Base-by-base conservation (phyloP, 1,284 basidiomycete genomes). In the Ustilago trichophora region DNA sequence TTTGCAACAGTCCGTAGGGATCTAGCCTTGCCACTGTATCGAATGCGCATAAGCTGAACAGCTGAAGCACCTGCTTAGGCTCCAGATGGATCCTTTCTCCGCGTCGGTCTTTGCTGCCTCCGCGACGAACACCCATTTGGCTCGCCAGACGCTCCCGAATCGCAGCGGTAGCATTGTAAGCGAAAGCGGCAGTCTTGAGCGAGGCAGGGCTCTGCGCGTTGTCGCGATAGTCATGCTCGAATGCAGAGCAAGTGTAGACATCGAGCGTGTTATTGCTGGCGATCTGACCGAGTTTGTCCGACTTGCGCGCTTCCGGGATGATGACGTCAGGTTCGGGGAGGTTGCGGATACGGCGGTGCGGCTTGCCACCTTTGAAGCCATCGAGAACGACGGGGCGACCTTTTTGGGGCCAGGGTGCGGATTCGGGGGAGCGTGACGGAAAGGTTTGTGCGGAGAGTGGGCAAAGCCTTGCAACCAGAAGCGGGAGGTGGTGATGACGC, bases 241-340 rank as follows among this genome's bases (percentile, higher is more conserved):
- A 69, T 4, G 53, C 50, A 3, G 42, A 31, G 24, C 66, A 69
- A 2, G 66, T 69, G 48, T 69, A 64, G 44, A 69, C 66, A 34
- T 69, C 66, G 26, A 69, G 59, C 16, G 66, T 69, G 33, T 69
- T 69, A 44, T 69, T 69, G 47, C 54, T 58, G 12, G 33, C 34
- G 16, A 31, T 21, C 33, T 62, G 52, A 18, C 55, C 56, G 21
- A 52, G 51, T n/a, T 59, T 60, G 38, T 62, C 65, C 6, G 38
- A 26, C 22, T 57, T 62, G 33, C 65, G 53, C 9, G 49, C 65
- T 33, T 69, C 66, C 6, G 66, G 38, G 48, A 69, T 69, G 50
- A 69, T 43, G 36, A 69, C 59, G 27, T 69, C 59, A n/a, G 66
- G 66, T 18, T 55, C 19, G 19, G 59, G 59, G 9, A 69, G 55